Percentiles rank a stretch among this genome's conserved stretches.
phyloP scores from a whole-genome alignment of 2,329 filamentous ascomycete species.

The Diplodia intermedia region DNA sequence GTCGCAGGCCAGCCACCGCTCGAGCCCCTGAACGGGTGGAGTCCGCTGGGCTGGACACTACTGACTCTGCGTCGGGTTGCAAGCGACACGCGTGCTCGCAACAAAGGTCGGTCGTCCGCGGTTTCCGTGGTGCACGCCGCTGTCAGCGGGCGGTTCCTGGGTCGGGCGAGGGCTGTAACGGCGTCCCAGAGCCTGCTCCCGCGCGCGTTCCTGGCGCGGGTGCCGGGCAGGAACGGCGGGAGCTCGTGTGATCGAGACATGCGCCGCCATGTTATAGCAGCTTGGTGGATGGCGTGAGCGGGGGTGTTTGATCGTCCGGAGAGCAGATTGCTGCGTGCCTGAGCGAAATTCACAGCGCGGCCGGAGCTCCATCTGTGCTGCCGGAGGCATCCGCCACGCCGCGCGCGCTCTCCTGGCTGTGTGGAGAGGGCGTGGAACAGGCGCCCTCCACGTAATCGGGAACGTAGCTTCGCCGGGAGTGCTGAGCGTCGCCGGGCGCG shows the following conservation, averaged over 20 bases:
- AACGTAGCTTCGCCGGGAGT: slow-evolving; percentile 1
- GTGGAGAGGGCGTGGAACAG: slow-evolving; percentile 22
- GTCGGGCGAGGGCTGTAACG: slow-evolving; percentile 22
- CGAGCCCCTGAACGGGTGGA: slow-evolving; percentile 27
- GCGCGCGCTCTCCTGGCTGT: slow-evolving; percentile 26
- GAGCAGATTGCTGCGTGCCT: slow-evolving; percentile 19
- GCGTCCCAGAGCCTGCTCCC: slow-evolving; percentile 16
- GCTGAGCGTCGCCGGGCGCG: not conserved
- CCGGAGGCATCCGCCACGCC: slow-evolving; percentile 26
- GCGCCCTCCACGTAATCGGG: slow-evolving; percentile 26
- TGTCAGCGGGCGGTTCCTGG: slow-evolving; percentile 6
- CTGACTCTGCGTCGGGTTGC: slow-evolving; percentile 27
- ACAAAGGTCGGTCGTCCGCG: not conserved
- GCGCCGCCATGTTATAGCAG: slow-evolving; percentile 21
- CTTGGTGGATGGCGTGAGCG: slow-evolving; percentile 19
- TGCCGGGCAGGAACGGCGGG: slow-evolving; percentile 13
- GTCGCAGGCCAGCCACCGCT: slow-evolving; percentile 23
- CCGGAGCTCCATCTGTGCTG: slow-evolving; percentile 31
- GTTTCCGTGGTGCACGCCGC: slow-evolving; percentile 1
- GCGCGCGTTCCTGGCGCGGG: slow-evolving; percentile 18
- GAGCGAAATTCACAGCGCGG: slow-evolving; percentile 28
- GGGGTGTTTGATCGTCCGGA: slow-evolving; percentile 32
- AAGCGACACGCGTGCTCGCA: slow-evolving; percentile 25
- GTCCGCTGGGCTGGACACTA: slow-evolving; percentile 23
- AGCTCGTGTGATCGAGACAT: slow-evolving; percentile 26